Evolutionary conservation across 2,329 filamentous ascomycete species (phyloP).

Genomic region (Fusarium floridanum): DNA sequence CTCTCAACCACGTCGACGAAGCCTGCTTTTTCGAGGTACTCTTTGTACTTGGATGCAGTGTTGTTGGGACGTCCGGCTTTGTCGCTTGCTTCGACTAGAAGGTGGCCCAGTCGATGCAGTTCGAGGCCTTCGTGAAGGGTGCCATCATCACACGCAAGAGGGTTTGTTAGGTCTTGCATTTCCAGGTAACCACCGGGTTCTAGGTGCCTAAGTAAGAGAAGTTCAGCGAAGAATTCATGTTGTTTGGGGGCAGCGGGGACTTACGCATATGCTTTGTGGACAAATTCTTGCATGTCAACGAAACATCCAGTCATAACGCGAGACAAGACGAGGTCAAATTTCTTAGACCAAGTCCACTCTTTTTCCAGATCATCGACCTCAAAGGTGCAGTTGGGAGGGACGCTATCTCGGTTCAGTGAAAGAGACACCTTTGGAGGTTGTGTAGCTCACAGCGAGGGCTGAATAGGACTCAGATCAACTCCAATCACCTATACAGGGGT

Average conservation of each 20-base stretch:
- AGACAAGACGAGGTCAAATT: background rate
- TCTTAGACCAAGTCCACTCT: background rate
- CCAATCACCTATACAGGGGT: background rate
- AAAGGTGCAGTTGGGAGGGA: background rate
- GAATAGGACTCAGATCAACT: background rate
- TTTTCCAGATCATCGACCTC: background rate
- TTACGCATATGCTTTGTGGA: background rate
- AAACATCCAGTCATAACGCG: background rate
- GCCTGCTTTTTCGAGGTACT: constrained; percentile 16
- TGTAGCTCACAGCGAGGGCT: background rate
- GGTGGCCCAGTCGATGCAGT: background rate
- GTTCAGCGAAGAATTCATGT: fast-evolving
- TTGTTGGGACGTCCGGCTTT: constrained; percentile 8
- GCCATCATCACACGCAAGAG: constrained; percentile 13
- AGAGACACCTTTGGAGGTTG: fast-evolving
- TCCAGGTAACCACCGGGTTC: constrained; percentile 19
- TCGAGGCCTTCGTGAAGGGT: constrained; percentile 1
- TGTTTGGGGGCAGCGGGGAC: background rate
- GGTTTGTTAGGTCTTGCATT: constrained; percentile 23
- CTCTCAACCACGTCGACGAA: constrained; percentile 19
- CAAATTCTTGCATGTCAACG: background rate
- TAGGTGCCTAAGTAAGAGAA: background rate
- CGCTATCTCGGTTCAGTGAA: background rate
- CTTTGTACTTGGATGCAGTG: constrained; percentile 6
- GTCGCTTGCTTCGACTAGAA: constrained; percentile 9